These are phyloP conservation scores for Trichoderma sp. DNA, from an alignment of 2,329 filamentous ascomycete species.

Conservation along the genomic window DNA sequence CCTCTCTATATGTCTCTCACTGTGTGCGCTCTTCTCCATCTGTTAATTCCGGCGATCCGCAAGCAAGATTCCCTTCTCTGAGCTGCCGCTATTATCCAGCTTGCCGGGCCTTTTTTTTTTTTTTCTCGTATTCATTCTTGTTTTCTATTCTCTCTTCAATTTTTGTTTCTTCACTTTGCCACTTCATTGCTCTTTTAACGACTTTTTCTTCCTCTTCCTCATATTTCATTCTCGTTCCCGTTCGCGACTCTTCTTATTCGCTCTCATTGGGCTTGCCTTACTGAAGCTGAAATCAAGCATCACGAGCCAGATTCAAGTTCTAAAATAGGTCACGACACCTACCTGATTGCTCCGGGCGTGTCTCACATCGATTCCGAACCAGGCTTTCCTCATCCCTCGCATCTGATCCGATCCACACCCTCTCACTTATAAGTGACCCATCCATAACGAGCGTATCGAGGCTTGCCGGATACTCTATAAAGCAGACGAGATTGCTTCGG, in stretches of 20 bases:
- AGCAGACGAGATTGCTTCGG: neutral
- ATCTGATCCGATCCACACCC: slow-evolving; percentile 17
- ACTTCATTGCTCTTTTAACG: neutral
- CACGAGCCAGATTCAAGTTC: slow-evolving; percentile 1
- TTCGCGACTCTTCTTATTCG: neutral
- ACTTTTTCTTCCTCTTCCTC: neutral
- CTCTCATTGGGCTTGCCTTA: neutral
- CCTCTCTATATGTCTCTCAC: neutral
- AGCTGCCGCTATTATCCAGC: neutral
- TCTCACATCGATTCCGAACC: slow-evolving; percentile 7
- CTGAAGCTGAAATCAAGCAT: slow-evolving; percentile 8
- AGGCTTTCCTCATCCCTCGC: slow-evolving; percentile 12
- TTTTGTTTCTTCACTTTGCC: neutral
- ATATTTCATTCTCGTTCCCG: neutral
- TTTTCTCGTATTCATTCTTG: neutral
- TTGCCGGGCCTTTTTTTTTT: neutral
- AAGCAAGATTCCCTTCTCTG: neutral
- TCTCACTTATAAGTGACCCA: slow-evolving; percentile 12
- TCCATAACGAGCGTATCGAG: neutral
- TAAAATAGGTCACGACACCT: neutral
- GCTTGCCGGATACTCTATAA: neutral
- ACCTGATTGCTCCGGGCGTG: neutral
- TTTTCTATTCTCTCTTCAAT: neutral
- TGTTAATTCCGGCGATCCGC: neutral
- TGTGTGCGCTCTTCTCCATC: neutral